Evolutionary conservation across 2,329 filamentous ascomycete genomes (phyloP).

Genomic region (Furcasterigmium sp.): DNA sequence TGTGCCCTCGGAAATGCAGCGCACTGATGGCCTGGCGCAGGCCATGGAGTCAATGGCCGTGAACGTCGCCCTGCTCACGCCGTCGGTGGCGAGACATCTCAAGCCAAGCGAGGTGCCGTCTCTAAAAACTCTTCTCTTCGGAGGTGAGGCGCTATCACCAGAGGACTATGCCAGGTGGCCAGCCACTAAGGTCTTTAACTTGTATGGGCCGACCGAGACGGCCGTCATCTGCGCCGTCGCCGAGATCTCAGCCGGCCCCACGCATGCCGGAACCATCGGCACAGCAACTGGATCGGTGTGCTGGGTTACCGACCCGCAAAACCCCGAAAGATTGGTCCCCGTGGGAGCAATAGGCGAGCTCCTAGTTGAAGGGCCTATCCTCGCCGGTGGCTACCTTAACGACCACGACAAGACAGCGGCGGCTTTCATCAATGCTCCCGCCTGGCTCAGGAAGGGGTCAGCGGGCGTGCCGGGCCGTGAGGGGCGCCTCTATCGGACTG

Average conservation of each 20-base stretch:
- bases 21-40: slow-evolving; percentile 31
- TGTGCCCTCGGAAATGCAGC: slow-evolving; percentile 25
- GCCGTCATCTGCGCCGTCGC: slow-evolving; percentile 44
- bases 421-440: slow-evolving; percentile 2
- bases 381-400: slow-evolving; percentile 6
- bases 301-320: slow-evolving; percentile 11
- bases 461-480: background rate
- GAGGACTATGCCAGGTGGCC: slow-evolving; percentile 43
- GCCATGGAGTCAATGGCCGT: slow-evolving; percentile 33
- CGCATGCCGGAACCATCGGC: slow-evolving; percentile 10
- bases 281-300: slow-evolving; percentile 16
- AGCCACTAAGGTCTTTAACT: slow-evolving; percentile 39
- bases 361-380: slow-evolving; percentile 14
- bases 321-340: slow-evolving; percentile 3
- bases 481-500: slow-evolving; percentile 37
- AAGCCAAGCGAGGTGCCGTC: slow-evolving; percentile 36
- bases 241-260: slow-evolving; percentile 20
- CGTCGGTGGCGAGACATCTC: slow-evolving; percentile 39
- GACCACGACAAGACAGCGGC: slow-evolving; percentile 3
- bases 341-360: slow-evolving; percentile 14
- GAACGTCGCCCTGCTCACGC: slow-evolving; percentile 45
- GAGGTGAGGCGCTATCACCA: slow-evolving; percentile 29
- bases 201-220: slow-evolving; percentile 49
- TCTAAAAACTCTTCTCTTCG: slow-evolving; percentile 39
- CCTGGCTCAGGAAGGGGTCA: background rate